Evolutionary conservation across 2,329 filamentous ascomycete species (phyloP).

Genomic region (Hypoxylon sp.): DNA sequence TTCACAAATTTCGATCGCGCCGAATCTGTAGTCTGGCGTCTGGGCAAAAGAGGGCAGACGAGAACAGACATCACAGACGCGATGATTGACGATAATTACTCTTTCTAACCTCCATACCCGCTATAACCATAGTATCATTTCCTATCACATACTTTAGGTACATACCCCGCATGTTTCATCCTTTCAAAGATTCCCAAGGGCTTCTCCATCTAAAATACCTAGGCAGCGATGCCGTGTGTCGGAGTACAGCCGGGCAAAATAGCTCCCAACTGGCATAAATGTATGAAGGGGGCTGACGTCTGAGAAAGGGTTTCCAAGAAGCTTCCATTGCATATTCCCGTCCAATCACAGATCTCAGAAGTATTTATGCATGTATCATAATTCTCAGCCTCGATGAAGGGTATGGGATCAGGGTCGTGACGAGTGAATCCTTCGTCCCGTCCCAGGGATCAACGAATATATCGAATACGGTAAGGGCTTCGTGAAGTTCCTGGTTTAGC

Average conservation of each 20-base stretch:
- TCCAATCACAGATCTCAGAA: slow-evolving; percentile 30
- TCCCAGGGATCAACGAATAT: slow-evolving; percentile 14
- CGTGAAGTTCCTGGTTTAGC: slow-evolving; percentile 23
- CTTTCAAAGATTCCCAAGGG: slow-evolving; percentile 14
- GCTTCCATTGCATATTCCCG: slow-evolving; percentile 33
- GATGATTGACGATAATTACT: slow-evolving; percentile 24
- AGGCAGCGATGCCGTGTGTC: slow-evolving; percentile 9
- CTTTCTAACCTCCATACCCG: slow-evolving; percentile 14
- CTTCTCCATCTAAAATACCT: slow-evolving; percentile 13
- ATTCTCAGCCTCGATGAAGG: slow-evolving; percentile 32
- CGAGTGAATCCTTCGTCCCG: slow-evolving; percentile 35
- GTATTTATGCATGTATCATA: slow-evolving; percentile 29
- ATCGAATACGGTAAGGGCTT: slow-evolving; percentile 37
- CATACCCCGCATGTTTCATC: slow-evolving; percentile 46
- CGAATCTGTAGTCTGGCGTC: slow-evolving; percentile 2
- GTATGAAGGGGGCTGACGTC: slow-evolving; percentile 26
- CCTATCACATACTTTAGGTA: slow-evolving; percentile 40
- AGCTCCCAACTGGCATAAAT: slow-evolving; percentile 17
- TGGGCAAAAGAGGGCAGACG: slow-evolving; percentile 1
- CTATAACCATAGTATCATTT: slow-evolving; percentile 13
- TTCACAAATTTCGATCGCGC: slow-evolving; percentile 24
- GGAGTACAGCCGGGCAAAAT: slow-evolving; percentile 8
- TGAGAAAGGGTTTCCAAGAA: slow-evolving; percentile 40
- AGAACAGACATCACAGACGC: slow-evolving; percentile 12
- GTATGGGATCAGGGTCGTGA: slow-evolving; percentile 19